Conservation (phyloP, 1,284 basidiomycete genomes). For the Singerocomus inundabilis region DNA sequence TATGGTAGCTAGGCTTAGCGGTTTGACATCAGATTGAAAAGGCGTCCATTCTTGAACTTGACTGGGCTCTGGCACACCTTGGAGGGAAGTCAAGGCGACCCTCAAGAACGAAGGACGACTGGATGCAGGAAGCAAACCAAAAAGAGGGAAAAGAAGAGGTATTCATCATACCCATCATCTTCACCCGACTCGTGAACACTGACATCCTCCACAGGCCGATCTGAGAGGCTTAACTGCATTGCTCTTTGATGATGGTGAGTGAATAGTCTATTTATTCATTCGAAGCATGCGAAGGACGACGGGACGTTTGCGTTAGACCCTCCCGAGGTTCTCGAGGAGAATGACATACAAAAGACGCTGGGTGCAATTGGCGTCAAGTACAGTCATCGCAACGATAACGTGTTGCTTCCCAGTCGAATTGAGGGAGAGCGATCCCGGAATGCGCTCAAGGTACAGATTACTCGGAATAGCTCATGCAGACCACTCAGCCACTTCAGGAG, state of each 20-base stretch:
- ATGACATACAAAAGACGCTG: slow-evolving; percentile 56
- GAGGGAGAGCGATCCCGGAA: slow-evolving; percentile 60
- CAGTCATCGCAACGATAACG: slow-evolving; percentile 69
- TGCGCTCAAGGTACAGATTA: slow-evolving; percentile 47
- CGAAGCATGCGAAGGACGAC: not conserved
- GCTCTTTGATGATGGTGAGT: slow-evolving; percentile 66
- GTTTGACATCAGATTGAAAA: slow-evolving; percentile 60
- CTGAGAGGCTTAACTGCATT: slow-evolving; percentile 62
- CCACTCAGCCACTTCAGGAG: slow-evolving; percentile 21
- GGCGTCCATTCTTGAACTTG: slow-evolving; percentile 66
- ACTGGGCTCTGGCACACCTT: slow-evolving; percentile 75
- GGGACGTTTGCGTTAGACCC: slow-evolving; percentile 28
- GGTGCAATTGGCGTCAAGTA: slow-evolving; percentile 61
- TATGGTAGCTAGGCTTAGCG: not conserved
- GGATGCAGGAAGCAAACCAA: slow-evolving; percentile 50
- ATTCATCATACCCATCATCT: slow-evolving; percentile 9
- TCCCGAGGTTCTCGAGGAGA: slow-evolving; percentile 33
- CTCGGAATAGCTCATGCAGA: not conserved
- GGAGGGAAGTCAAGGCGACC: slow-evolving; percentile 42
- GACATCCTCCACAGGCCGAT: slow-evolving; percentile 42
- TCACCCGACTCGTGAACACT: not conserved
- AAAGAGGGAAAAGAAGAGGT: slow-evolving; percentile 56
- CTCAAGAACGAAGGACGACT: slow-evolving; percentile 39
- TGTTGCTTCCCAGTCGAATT: slow-evolving; percentile 64
- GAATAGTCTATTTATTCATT: not conserved